phyloP scores from a whole-genome alignment of 139 green algal genomes.

The Zygnema circumcarinatum region DNA sequence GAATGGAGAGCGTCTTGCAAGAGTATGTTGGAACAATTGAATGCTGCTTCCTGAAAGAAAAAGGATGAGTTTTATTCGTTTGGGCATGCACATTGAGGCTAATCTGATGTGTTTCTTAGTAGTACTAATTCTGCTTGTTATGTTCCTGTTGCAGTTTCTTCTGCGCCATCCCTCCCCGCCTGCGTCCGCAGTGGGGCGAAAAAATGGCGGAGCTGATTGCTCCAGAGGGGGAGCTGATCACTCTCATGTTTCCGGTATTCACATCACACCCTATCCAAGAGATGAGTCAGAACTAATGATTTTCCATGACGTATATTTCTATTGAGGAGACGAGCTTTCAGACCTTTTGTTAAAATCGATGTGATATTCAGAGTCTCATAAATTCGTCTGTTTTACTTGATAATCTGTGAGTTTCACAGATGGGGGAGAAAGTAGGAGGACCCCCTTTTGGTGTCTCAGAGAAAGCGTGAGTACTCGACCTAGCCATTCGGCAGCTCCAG shows the following conservation, averaged over 20 bases:
- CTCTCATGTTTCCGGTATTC: constrained; percentile 45
- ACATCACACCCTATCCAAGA: not conserved
- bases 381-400: constrained; percentile 8
- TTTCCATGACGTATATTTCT: not conserved
- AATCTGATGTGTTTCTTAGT: constrained; percentile 13
- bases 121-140: too few species aligned
- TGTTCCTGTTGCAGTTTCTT: constrained; percentile 41
- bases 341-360: not conserved
- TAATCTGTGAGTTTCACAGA: constrained; percentile 21
- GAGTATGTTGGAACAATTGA: too few species aligned
- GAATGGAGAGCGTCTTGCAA: too few species aligned
- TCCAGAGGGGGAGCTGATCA: constrained; percentile 10
- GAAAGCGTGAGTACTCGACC: not conserved
- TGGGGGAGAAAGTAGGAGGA: constrained; percentile 30
- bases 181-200: constrained; percentile 22
- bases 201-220: constrained; percentile 41
- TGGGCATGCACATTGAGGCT: not conserved
- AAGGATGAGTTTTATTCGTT: too few species aligned
- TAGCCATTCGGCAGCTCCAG: not conserved
- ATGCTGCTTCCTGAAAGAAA: too few species aligned
- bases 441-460: constrained; percentile 41
- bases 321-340: not conserved
- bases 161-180: constrained; percentile 30
- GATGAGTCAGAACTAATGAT: not conserved
- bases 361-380: not conserved